A percentile compares a stretch with the other conserved stretches of the same genome.
These are phyloP conservation scores for Beauveria sp. DNA, from an alignment of 2,329 filamentous ascomycete species.

Conservation along the genomic window DNA sequence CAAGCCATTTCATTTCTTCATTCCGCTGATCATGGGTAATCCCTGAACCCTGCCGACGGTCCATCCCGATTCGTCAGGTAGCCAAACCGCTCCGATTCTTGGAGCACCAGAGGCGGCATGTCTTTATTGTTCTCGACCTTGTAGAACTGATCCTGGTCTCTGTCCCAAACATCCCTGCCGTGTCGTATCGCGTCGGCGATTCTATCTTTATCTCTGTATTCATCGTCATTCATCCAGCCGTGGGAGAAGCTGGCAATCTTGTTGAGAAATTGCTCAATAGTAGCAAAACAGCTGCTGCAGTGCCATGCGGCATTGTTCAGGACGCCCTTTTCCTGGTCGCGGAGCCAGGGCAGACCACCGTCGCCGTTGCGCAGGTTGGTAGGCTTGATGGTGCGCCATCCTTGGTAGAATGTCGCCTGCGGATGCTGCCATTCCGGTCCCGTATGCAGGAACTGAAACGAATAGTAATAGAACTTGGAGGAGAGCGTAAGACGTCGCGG, in stretches of 20 bases:
- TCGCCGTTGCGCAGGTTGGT: conserved; percentile 44
- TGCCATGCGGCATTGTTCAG: conserved; percentile 51
- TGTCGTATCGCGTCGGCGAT: conserved; percentile 44
- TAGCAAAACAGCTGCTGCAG: conserved; percentile 54
- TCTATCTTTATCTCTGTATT: conserved; percentile 37
- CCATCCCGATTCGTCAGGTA: conserved; percentile 41
- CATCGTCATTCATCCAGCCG: conserved; percentile 40
- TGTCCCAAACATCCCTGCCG: conserved; percentile 48
- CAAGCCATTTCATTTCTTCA: not conserved
- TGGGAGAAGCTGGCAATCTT: conserved; percentile 53
- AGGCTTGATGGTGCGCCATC: conserved; percentile 40
- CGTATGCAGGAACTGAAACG: conserved; percentile 42
- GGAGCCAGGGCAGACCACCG: conserved; percentile 29
- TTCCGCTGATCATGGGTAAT: conserved; percentile 24
- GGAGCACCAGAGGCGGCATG: conserved; percentile 40
- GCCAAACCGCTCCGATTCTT: conserved; percentile 30
- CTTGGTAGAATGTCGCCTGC: conserved; percentile 48
- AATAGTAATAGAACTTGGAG: conserved; percentile 50
- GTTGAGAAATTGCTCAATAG: conserved; percentile 44
- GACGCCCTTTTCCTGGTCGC: conserved; percentile 34
- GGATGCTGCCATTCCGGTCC: conserved; percentile 45
- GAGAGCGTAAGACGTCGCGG: conserved; percentile 44
- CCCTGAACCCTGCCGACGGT: conserved; percentile 37
- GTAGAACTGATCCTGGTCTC: conserved; percentile 38
- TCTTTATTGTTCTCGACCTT: conserved; percentile 43